phyloP scores from a whole-genome alignment of 148 eudicot species.

The Oxyria digyna region DNA sequence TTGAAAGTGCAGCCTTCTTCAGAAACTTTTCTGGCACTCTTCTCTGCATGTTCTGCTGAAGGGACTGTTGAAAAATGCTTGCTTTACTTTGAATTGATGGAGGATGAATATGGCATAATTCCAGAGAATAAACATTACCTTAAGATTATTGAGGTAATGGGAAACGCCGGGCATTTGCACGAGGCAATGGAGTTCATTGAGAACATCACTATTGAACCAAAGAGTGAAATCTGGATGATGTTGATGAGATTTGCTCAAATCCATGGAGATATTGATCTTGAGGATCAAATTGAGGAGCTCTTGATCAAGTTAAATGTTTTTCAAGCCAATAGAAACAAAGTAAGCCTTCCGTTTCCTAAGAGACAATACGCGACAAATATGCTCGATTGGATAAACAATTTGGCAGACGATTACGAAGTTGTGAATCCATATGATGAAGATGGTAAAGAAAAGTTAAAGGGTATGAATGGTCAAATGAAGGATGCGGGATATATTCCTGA shows the following conservation, averaged over 20 bases:
- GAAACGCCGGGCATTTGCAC: slow-evolving; percentile 29
- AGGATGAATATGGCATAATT: slow-evolving; percentile 18
- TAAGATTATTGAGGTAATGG: slow-evolving; percentile 27
- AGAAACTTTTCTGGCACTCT: slow-evolving; percentile 22
- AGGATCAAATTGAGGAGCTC: slow-evolving; percentile 25
- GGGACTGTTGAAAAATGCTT: slow-evolving; percentile 24
- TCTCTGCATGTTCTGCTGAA: slow-evolving; percentile 27
- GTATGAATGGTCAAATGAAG: slow-evolving; percentile 35
- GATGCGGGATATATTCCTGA: slow-evolving; percentile 40
- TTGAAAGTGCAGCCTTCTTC: slow-evolving; percentile 22
- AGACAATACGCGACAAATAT: slow-evolving; percentile 17
- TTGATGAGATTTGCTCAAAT: slow-evolving; percentile 19
- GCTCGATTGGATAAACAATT: slow-evolving; percentile 20
- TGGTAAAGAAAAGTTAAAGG: slow-evolving; percentile 14
- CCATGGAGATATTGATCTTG: slow-evolving; percentile 36
- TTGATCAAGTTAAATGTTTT: slow-evolving; percentile 15
- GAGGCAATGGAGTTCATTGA: slow-evolving; percentile 41
- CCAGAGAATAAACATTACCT: slow-evolving; percentile 27
- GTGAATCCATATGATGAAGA: slow-evolving; percentile 16
- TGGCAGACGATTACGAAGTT: slow-evolving; percentile 12
- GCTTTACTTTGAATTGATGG: slow-evolving; percentile 23
- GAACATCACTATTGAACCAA: slow-evolving; percentile 22
- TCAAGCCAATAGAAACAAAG: slow-evolving; percentile 3
- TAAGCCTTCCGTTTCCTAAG: slow-evolving; percentile 13
- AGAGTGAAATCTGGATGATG: slow-evolving; percentile 27